These are phyloP conservation scores for Auricularia heimuer DNA, from an alignment of 768 basidiomycete genomes.

Conservation along the genomic window DNA sequence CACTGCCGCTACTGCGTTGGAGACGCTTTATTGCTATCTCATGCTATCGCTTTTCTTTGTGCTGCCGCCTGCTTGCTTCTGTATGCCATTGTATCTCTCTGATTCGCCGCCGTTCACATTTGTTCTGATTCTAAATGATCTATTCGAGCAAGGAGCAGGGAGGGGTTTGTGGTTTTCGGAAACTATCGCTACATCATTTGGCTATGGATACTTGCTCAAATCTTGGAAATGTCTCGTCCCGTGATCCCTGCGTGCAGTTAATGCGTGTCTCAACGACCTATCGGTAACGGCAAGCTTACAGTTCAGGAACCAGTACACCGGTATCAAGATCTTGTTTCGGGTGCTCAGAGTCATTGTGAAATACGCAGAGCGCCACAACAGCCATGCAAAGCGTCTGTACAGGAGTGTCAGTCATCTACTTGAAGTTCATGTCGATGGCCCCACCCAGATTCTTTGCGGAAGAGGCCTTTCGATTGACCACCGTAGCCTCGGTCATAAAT, in stretches of 20 bases:
- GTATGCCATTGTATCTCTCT: too few relatives aligned
- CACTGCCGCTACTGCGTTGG: too few relatives aligned
- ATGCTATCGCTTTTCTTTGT: too few relatives aligned
- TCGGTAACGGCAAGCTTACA: slow-evolving; percentile 31
- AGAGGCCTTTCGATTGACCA: slow-evolving; percentile 25
- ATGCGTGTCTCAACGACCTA: slow-evolving; percentile 9
- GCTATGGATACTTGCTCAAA: background rate
- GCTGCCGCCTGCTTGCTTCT: too few relatives aligned
- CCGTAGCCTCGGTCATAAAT: slow-evolving; percentile 58
- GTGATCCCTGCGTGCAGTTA: slow-evolving; percentile 47
- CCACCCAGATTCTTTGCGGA: slow-evolving; percentile 47
- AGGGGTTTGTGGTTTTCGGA: background rate
- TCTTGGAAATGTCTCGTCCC: slow-evolving; percentile 40
- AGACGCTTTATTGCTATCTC: too few relatives aligned
- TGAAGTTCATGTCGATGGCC: too few relatives aligned
- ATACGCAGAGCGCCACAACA: slow-evolving; percentile 74
- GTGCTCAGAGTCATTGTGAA: slow-evolving; percentile 66
- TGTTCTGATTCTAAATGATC: too few relatives aligned
- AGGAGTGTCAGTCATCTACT: background rate
- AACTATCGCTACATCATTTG: background rate
- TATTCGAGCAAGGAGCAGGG: too few relatives aligned
- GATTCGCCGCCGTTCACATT: too few relatives aligned
- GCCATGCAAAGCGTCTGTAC: slow-evolving; percentile 49
- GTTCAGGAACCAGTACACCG: slow-evolving; percentile 35
- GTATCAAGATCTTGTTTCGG: slow-evolving; percentile 43